Evolutionary conservation across 805 yeast species (phyloP).

Genomic region (Saccharomycopsis sp.): DNA sequence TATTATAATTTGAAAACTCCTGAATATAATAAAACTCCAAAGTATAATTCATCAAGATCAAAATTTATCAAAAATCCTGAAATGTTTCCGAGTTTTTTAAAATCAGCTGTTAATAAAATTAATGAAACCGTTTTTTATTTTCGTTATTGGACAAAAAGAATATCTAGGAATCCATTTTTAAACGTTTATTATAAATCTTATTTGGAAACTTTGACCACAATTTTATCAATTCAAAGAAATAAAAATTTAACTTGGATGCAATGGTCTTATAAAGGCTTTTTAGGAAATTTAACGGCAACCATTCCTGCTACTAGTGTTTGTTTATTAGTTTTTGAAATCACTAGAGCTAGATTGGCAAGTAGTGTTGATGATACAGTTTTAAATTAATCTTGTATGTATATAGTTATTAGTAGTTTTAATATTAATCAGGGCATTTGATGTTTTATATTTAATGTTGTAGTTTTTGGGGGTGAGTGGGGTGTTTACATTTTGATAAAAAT

Average conservation of each 20-base stretch:
- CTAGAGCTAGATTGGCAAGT: slow-evolving; percentile 35
- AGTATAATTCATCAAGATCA: slow-evolving; percentile 8
- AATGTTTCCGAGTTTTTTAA: slow-evolving; percentile 8
- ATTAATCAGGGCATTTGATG: too few species aligned
- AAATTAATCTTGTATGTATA: too few species aligned
- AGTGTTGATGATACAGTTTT: slow-evolving; percentile 1
- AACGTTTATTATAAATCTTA: slow-evolving; percentile 61
- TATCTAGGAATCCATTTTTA: slow-evolving; percentile 21
- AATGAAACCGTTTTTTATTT: slow-evolving; percentile 9
- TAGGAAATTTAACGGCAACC: slow-evolving; percentile 57
- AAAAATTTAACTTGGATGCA: slow-evolving; percentile 47
- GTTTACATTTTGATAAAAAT: too few species aligned
- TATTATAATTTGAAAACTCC: slow-evolving; percentile 20
- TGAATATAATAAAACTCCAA: slow-evolving; percentile 17
- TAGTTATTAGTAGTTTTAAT: too few species aligned
- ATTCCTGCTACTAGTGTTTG: slow-evolving; percentile 89
- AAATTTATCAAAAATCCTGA: slow-evolving; percentile 10
- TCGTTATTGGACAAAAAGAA: slow-evolving; percentile 20
- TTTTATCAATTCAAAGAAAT: slow-evolving; percentile 41
- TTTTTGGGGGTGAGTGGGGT: too few species aligned
- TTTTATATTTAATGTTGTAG: too few species aligned
- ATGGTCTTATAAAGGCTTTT: slow-evolving; percentile 74
- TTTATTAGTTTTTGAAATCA: slow-evolving; percentile 70
- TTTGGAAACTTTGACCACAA: slow-evolving; percentile 59
- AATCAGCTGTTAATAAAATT: slow-evolving; percentile 1